phyloP scores from a whole-genome alignment of 441 rosid species.

The Croton setiger region DNA sequence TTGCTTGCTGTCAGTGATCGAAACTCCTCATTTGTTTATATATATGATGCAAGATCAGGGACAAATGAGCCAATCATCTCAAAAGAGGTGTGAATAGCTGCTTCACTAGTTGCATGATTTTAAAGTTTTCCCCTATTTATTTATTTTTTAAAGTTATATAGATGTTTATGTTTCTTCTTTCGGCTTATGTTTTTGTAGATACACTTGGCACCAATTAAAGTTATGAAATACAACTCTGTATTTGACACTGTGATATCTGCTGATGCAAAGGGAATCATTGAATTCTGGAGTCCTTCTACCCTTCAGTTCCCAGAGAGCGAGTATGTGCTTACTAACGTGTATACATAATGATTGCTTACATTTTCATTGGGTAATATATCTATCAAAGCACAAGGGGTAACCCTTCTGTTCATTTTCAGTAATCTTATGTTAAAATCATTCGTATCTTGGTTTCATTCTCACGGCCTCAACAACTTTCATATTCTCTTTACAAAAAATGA shows the following conservation, averaged over 20 bases:
- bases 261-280: slow-evolving; percentile 74
- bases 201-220: slow-evolving; percentile 62
- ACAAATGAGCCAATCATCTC: slow-evolving; percentile 76
- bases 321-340: slow-evolving; percentile 40
- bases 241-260: slow-evolving; percentile 77
- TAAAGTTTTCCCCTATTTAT: background rate
- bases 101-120: slow-evolving; percentile 5
- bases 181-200: slow-evolving; percentile 36
- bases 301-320: slow-evolving; percentile 75
- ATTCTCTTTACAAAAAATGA: background rate
- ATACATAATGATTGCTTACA: background rate
- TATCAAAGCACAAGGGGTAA: background rate
- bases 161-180: background rate
- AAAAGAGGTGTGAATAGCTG: slow-evolving; percentile 60
- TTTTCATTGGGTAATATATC: background rate
- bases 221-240: slow-evolving; percentile 75
- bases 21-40: slow-evolving; percentile 62
- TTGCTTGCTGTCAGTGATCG: slow-evolving; percentile 82
- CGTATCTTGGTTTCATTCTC: background rate
- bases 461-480: background rate
- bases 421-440: background rate
- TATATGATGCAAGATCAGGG: slow-evolving; percentile 91
- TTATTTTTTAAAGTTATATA: background rate
- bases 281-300: slow-evolving; percentile 79
- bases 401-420: background rate